Percentiles rank a stretch among this genome's conserved stretches.
Conservation (phyloP, 768 basidiomycete genomes). For the Nevesoporus exiguus region DNA sequence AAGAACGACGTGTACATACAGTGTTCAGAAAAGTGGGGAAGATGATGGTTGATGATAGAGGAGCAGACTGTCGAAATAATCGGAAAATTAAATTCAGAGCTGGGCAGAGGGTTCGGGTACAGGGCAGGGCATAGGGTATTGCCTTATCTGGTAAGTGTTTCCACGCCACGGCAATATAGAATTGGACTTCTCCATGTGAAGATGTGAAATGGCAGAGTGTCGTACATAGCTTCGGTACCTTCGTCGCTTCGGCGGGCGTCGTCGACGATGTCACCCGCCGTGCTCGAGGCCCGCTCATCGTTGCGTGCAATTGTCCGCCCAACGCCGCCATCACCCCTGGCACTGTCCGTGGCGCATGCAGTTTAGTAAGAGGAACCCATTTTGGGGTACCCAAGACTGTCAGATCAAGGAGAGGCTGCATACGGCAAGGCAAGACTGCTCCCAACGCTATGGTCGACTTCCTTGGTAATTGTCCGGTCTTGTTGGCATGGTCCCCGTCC, state of each 20-base stretch:
- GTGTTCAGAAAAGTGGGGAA: constrained; percentile 36
- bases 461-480: constrained; percentile 13
- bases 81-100: constrained; percentile 61
- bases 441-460: background rate
- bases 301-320: background rate
- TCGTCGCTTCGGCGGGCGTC: background rate
- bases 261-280: background rate
- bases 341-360: background rate
- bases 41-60: constrained; percentile 47
- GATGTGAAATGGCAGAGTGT: constrained; percentile 7
- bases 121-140: constrained; percentile 39
- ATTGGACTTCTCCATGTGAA: constrained; percentile 8
- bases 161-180: constrained; percentile 27
- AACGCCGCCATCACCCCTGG: background rate
- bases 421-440: background rate
- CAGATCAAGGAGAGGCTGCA: constrained; percentile 1
- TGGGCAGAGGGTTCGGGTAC: constrained; percentile 70
- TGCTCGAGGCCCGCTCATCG: background rate
- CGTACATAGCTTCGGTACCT: background rate
- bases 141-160: constrained; percentile 7
- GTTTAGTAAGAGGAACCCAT: background rate
- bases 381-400: constrained; percentile 8
- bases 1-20: constrained; percentile 39
- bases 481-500: constrained; percentile 19
- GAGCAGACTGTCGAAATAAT: constrained; percentile 46